These are phyloP conservation scores for Alternaria arborescens DNA, from an alignment of 2,329 filamentous ascomycete genomes.

Conservation along the genomic window DNA sequence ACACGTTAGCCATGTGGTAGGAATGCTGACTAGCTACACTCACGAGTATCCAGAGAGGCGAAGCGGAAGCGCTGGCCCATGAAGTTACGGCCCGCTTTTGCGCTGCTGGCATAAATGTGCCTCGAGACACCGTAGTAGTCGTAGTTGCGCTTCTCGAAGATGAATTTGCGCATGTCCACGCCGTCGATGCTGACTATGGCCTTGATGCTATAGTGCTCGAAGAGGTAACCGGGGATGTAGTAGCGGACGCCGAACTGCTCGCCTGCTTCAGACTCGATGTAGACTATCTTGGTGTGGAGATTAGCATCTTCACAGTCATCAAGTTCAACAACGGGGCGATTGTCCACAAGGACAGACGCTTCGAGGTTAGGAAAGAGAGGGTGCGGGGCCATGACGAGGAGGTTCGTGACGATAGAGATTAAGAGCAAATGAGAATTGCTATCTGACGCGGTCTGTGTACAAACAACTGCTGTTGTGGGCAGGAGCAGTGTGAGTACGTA, in stretches of 20 bases:
- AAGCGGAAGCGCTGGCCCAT: constrained; percentile 14
- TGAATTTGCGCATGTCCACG: constrained; percentile 4
- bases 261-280: constrained; percentile 12
- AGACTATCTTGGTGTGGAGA: constrained; percentile 7
- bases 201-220: constrained; percentile 4
- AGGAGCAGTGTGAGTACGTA: neutral
- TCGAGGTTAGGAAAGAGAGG: constrained; percentile 11
- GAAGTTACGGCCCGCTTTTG: neutral
- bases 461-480: neutral
- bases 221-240: constrained; percentile 11
- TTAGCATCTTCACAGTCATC: constrained; percentile 9
- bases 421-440: neutral
- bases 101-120: neutral
- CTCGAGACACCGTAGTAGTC: constrained; percentile 1
- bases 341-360: constrained; percentile 21
- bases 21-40: neutral
- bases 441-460: neutral
- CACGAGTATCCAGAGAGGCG: constrained; percentile 5
- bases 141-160: neutral
- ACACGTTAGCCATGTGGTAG: neutral
- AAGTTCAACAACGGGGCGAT: constrained; percentile 13
- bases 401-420: neutral
- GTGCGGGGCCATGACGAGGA: constrained; percentile 19
- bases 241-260: constrained; percentile 12
- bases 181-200: constrained; percentile 17